Conservation (phyloP, 805 yeast species). For the Kluyveromyces starmeri region DNA sequence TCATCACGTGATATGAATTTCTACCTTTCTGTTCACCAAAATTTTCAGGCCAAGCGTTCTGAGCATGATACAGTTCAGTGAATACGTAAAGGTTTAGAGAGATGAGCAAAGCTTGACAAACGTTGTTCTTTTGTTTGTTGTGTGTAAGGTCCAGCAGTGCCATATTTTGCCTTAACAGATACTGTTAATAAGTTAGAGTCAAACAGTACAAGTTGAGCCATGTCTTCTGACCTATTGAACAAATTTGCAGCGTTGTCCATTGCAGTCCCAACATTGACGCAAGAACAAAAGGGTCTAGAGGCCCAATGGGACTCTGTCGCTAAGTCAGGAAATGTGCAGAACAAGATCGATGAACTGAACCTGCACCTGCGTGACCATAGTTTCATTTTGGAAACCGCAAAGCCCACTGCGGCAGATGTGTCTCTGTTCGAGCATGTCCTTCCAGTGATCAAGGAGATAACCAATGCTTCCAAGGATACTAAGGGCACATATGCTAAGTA, state of each 20-base stretch:
- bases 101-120: too few species aligned
- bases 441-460: constrained; percentile 51
- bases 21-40: not conserved
- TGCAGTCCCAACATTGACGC: constrained; percentile 25
- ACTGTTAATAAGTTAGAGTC: too few species aligned
- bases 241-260: constrained; percentile 23
- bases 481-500: constrained; percentile 46
- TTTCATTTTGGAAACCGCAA: constrained; percentile 54
- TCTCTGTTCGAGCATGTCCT: constrained; percentile 56
- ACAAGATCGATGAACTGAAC: constrained; percentile 51
- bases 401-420: constrained; percentile 63
- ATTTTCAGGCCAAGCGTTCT: too few species aligned
- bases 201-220: not conserved
- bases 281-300: constrained; percentile 57
- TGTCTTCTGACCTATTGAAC: constrained; percentile 19
- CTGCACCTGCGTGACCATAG: constrained; percentile 59
- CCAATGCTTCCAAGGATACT: constrained; percentile 34
- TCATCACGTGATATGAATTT: not conserved
- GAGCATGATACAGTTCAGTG: too few species aligned
- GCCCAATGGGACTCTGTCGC: constrained; percentile 76
- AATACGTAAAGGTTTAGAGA: too few species aligned
- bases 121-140: too few species aligned
- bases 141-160: too few species aligned
- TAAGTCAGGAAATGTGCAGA: constrained; percentile 43
- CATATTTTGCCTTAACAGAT: too few species aligned